Evolutionary conservation across 1,139 yeast genomes (phyloP), one percentile per base, ranked within the genome.

Genomic region (Nakaseomyces nivariensis): DNA sequence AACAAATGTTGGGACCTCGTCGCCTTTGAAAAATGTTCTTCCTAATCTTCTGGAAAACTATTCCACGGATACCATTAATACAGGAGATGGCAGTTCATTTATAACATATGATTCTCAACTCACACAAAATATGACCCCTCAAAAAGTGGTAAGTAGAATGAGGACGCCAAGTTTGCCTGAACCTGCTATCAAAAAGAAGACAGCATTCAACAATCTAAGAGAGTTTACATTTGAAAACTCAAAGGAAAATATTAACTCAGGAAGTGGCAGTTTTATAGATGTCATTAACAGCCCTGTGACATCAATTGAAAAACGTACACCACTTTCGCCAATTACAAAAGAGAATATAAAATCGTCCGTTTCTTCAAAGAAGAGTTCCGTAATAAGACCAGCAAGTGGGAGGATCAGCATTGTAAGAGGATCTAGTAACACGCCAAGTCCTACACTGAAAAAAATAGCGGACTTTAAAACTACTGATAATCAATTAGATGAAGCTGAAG

Each of bases 331-430:
- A 26, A 41, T 17, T 13, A 41, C 24, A 22, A 46, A 40, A 9
- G 41, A 34, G 2, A 26, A 40, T 11, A 22, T 37, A 24, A 43
- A 33, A 40, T 7, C 36, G 5, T 24, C 37, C 25, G 27, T 31
- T n/a, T 29, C 29, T 13, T 24, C 11, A 31, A 34, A 24, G 29
- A 31, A 47, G 42, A 50, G 46, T 34, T 54, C 55, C 6, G 57
- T 52, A 1, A 50, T 59, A 5, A 54, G 62, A 47, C 63, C 63
- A 24, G 58, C 66, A 4, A 64, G 68, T 49, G 69, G 69, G 8
- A 56, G 69, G 43, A 64, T 65, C 8, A 66, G 69, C 49, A 58
- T 63, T 40, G 42, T 51, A 3, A 60, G 56, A 44, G 52, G 55
- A 22, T 45, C 51, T 13, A 55, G 53, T 36, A 45, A 48, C 1